Evolutionary conservation across 2,329 filamentous ascomycete genomes (phyloP), one percentile per base, ranked within the genome.

Genomic region (Cryphonectria radicalis): DNA sequence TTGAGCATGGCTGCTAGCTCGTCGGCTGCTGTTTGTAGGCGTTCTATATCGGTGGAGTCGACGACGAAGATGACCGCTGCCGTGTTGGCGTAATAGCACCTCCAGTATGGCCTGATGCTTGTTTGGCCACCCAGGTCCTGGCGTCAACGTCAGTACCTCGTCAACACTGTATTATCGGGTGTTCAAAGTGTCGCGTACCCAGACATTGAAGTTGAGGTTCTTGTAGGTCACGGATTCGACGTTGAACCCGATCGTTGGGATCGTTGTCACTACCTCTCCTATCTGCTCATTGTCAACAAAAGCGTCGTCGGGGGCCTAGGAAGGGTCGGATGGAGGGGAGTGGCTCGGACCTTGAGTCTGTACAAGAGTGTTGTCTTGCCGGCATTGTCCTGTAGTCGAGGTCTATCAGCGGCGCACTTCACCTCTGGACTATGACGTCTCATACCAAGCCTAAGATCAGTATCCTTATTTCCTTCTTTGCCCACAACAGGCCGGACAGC

Each of bases 221-320:
- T 95, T 95, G 87, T 99, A 99, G 77, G 94, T 96, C 75, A 99
- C 96, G 32, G 94, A 97, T 84, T 99, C 96, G 77, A 99, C 96
- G 82, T 99, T 99, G 87, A 99, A 99, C 73, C 96, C 96, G 81
- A 99, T 98, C 69, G 96, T 99, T 28, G 96, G 96, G 87, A 98
- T 98, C 78, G 96, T 99, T 73, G 96, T 98, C 76, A 99, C 96
- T 62, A 99, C 96, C 82, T 99, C 96, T 80, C 96, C 96, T 79
- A 99, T 97, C 94, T 98, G 80, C 35, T 42, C 40, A 53, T 70
- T 50, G 64, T 75, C 66, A 75, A 72, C 66, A 37, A 37, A 42
- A 37, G 66, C 59, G 42, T 55, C 19, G 40, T 13, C 35, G 46
- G 14, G 14, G 53, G 62, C 10, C 17, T 11, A 17, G 28, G n/a